These are phyloP conservation scores for Trypanosoma congolense DNA, from an alignment of 208 protist genomes.

Conservation along the genomic window DNA sequence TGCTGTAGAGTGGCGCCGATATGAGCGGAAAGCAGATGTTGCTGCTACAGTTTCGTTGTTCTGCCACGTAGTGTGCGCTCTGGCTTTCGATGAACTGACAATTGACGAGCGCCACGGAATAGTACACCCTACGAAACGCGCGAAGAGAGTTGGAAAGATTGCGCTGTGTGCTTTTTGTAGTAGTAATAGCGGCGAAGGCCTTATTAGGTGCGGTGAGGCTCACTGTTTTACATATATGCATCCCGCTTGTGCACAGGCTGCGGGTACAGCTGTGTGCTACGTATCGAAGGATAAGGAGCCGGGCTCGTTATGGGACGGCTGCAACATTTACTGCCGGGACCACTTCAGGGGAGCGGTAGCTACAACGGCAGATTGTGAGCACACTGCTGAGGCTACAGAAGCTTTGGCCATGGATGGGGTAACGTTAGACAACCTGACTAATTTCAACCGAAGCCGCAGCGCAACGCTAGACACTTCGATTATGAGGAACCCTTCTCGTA, in stretches of 20 bases:
- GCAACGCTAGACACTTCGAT: too few species aligned
- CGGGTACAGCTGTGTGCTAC: constrained; percentile 49
- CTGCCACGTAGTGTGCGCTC: constrained; percentile 60
- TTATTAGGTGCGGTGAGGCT: constrained; percentile 46
- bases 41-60: constrained; percentile 5
- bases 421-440: not conserved
- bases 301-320: constrained; percentile 34
- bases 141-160: constrained; percentile 29
- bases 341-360: constrained; percentile 44
- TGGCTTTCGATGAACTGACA: constrained; percentile 49
- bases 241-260: constrained; percentile 56
- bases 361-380: constrained; percentile 27
- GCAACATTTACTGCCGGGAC: constrained; percentile 53
- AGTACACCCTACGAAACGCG: constrained; percentile 12
- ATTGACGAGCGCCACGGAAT: constrained; percentile 22
- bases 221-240: constrained; percentile 71
- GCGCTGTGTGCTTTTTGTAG: constrained; percentile 58
- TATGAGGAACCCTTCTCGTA: too few species aligned
- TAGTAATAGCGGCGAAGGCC: constrained; percentile 25
- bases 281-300: not conserved
- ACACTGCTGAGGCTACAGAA: constrained; percentile 39
- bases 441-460: too few species aligned
- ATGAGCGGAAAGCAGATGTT: not conserved
- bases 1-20: constrained; percentile 3
- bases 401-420: constrained; percentile 21